A percentile compares a stretch with the other conserved stretches of the same genome.
Conservation (phyloP, 2,329 filamentous ascomycete genomes). For the Calonectria pseudoreteaudii region DNA sequence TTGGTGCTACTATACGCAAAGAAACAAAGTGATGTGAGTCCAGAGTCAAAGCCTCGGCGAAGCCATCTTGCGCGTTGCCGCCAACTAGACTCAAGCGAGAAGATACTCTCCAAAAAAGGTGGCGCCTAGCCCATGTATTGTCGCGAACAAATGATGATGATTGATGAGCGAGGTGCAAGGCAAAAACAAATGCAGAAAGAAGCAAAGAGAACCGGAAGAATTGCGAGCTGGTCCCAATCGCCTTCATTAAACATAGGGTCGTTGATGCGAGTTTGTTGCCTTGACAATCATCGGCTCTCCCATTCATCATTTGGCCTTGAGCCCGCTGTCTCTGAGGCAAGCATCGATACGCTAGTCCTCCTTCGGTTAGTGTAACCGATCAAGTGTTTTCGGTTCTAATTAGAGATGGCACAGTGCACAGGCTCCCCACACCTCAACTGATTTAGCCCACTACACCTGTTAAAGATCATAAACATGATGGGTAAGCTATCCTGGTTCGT, state of each 20-base stretch:
- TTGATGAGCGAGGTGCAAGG: background rate
- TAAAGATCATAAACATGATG: background rate
- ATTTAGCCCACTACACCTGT: too few relatives aligned
- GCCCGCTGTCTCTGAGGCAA: background rate
- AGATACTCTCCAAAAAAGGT: background rate
- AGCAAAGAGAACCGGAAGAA: accelerated
- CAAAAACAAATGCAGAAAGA: background rate
- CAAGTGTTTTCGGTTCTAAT: background rate
- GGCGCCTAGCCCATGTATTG: background rate
- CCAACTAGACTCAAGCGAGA: background rate
- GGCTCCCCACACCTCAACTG: too few relatives aligned
- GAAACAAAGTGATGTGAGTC: background rate
- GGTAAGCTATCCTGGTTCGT: background rate
- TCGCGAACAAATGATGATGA: background rate
- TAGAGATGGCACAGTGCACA: too few relatives aligned
- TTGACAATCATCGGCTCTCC: background rate
- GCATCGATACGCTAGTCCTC: background rate
- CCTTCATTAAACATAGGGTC: background rate
- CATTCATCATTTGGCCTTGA: background rate
- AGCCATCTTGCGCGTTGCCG: background rate
- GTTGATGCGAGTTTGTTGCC: background rate
- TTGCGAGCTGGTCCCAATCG: background rate
- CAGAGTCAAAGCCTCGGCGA: background rate
- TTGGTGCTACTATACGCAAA: background rate
- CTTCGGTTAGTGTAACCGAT: background rate